These are phyloP conservation scores for Chlorella vulgaris DNA, from an alignment of 139 green algal species.

Conservation along the genomic window DNA sequence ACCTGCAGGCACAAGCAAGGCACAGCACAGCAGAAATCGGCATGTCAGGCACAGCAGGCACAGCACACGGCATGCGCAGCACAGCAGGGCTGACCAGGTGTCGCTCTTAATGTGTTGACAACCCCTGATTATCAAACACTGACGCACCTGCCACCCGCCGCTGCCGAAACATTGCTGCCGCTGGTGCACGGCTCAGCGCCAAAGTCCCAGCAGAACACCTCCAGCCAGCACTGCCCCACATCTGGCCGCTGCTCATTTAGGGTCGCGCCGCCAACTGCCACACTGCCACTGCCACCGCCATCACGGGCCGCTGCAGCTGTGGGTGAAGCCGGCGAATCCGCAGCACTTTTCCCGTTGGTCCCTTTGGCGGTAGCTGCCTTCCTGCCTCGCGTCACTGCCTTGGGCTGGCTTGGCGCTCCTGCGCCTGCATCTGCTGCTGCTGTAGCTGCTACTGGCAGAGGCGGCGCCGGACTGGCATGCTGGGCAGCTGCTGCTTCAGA, in stretches of 20 bases:
- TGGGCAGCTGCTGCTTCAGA: slow-evolving; percentile 31
- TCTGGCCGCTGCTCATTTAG: slow-evolving; percentile 3
- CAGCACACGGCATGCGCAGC: no score
- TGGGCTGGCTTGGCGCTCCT: no score
- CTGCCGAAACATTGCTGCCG: neutral
- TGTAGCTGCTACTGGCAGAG: no score
- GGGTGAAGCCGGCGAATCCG: no score
- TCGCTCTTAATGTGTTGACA: no score
- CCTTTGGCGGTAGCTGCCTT: neutral
- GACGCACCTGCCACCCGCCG: neutral
- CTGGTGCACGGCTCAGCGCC: neutral
- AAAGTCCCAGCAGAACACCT: slow-evolving; percentile 80
- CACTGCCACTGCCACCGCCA: neutral
- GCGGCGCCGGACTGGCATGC: neutral
- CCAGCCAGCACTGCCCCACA: slow-evolving; percentile 64
- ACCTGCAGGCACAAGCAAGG: slow-evolving; percentile 61
- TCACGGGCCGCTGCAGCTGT: no score
- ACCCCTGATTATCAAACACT: no score
- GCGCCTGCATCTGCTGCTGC: no score
- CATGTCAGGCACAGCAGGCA: neutral
- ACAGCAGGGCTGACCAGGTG: no score
- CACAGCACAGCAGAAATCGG: neutral
- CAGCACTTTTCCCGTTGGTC: no score
- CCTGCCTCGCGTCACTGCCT: slow-evolving; percentile 43
- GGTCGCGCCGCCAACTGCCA: neutral